Percentiles rank a stretch among this genome's conserved stretches.
phyloP scores from a whole-genome alignment of 1,284 basidiomycete species.

The Ceratobasidium theobromae region DNA sequence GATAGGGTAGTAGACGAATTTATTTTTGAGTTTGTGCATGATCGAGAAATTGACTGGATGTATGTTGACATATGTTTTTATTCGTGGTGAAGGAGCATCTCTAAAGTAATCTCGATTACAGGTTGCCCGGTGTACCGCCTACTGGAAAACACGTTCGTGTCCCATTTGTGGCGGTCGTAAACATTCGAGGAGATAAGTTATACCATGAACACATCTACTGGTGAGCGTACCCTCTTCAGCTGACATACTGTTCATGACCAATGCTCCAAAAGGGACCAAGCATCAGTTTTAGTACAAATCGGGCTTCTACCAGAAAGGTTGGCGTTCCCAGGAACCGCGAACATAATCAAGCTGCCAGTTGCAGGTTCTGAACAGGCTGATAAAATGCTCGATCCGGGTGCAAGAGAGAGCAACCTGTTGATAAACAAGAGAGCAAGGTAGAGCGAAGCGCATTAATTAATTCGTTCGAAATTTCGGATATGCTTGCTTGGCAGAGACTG shows the following conservation, averaged over 20 bases:
- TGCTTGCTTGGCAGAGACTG: too few species aligned
- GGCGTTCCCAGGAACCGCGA: constrained; percentile 12
- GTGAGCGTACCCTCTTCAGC: constrained; percentile 16
- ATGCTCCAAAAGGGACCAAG: constrained; percentile 11
- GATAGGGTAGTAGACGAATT: constrained; percentile 51
- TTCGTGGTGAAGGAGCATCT: background rate
- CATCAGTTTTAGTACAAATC: constrained; percentile 21
- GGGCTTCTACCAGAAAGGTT: constrained; percentile 12
- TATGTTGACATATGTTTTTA: constrained; percentile 33
- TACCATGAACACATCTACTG: constrained; percentile 45
- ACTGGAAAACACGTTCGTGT: constrained; percentile 52
- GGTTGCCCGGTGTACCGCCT: constrained; percentile 53
- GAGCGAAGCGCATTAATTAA: too few species aligned
- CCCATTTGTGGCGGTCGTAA: constrained; percentile 58
- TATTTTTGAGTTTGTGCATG: constrained; percentile 26
- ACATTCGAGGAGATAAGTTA: constrained; percentile 55
- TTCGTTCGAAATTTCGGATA: too few species aligned
- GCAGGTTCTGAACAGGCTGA: constrained; percentile 14
- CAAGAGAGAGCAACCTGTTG: constrained; percentile 10
- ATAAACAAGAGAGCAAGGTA: background rate
- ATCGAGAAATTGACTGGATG: constrained; percentile 40
- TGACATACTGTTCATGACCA: background rate
- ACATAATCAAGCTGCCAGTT: constrained; percentile 8
- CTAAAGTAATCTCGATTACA: too few species aligned
- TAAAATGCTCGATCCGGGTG: constrained; percentile 15